A percentile compares a stretch with the other conserved stretches of the same genome.
Evolutionary conservation across 176 grass and related monocot genomes (phyloP).

Genomic region (Aegilops sharonensis): DNA sequence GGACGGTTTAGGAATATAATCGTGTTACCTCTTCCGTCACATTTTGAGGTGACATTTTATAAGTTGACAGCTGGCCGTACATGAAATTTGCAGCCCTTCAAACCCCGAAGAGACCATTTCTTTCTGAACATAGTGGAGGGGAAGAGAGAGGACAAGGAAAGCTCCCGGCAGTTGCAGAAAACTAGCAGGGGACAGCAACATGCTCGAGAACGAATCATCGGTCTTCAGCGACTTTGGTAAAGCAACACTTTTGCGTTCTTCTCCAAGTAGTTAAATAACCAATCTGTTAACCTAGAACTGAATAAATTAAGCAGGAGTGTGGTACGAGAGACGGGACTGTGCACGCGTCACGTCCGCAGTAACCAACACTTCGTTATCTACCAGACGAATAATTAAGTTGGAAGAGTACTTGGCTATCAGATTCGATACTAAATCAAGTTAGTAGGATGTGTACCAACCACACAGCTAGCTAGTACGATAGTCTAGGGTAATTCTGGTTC

Average conservation of each 20-base stretch:
- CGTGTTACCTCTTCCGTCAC: not conserved
- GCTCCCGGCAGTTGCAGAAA: not conserved
- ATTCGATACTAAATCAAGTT: not conserved
- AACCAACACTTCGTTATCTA: not conserved
- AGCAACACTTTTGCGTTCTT: not conserved
- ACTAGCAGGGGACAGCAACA: not conserved
- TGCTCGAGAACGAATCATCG: not conserved
- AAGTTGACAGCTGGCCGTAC: not conserved
- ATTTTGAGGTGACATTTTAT: not conserved
- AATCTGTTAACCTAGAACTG: not conserved
- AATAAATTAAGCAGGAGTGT: not conserved
- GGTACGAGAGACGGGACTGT: not conserved
- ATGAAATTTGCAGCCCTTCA: not conserved
- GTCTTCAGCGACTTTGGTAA: not conserved
- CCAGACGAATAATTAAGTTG: not conserved
- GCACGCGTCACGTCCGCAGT: not conserved
- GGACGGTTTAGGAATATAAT: not conserved
- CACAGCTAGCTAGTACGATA: not conserved
- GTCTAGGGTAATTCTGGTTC: not conserved
- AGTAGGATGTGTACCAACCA: not conserved
- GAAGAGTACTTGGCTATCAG: not conserved
- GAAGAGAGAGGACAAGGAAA: not conserved
- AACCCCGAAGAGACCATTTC: not conserved
- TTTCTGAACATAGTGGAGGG: not conserved
- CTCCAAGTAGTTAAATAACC: not conserved